phyloP scores from a whole-genome alignment of 768 basidiomycete species.

The Tulasnella calospora region DNA sequence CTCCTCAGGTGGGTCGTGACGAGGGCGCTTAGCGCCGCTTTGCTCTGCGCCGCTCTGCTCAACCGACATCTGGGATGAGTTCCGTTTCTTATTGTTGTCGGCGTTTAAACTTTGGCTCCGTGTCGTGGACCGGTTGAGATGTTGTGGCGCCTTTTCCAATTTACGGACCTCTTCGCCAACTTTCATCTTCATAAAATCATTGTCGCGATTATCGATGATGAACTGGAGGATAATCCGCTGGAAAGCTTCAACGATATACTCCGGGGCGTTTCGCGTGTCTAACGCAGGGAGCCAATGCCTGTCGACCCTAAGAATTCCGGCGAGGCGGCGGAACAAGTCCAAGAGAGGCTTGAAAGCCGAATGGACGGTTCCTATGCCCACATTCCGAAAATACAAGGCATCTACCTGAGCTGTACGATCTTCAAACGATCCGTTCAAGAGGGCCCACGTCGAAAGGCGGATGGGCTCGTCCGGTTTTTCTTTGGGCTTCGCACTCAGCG shows the following conservation, averaged over 20 bases:
- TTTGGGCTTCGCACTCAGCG: background rate
- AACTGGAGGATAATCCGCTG: background rate
- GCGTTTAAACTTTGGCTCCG: no score
- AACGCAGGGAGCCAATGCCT: background rate
- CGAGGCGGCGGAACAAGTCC: background rate
- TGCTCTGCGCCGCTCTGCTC: no score
- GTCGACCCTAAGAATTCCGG: background rate
- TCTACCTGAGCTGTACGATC: background rate
- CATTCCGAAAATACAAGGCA: no score
- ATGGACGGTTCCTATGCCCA: background rate
- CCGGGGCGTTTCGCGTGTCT: background rate
- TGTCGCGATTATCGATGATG: background rate
- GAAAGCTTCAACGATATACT: conserved; percentile 7
- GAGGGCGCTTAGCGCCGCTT: no score
- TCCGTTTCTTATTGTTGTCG: no score
- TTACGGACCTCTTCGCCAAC: background rate
- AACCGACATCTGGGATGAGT: no score
- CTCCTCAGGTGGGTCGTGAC: no score
- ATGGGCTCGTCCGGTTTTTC: background rate
- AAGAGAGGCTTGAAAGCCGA: background rate
- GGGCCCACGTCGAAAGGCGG: background rate
- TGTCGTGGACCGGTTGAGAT: no score
- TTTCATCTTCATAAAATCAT: background rate
- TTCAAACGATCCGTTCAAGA: background rate
- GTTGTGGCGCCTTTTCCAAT: no score